phyloP scores from a whole-genome alignment of 1,284 basidiomycete species.

The Coniferiporia weirii region DNA sequence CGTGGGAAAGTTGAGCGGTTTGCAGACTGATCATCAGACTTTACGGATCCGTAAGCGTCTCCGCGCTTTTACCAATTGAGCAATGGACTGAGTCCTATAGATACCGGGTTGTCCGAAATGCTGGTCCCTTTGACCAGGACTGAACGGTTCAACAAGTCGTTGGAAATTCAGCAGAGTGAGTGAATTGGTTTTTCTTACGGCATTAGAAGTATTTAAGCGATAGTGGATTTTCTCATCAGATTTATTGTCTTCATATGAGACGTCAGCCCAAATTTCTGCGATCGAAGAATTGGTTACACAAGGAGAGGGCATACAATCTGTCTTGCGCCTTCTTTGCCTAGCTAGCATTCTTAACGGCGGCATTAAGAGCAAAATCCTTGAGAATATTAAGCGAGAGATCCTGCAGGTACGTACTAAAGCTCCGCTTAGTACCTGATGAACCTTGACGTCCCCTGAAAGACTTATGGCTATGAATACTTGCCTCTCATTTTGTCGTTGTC shows the following conservation, averaged over 20 bases:
- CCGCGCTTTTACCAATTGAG: conserved; percentile 2
- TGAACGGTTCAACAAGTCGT: conserved; percentile 86
- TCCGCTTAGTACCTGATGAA: conserved; percentile 8
- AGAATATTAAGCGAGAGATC: conserved; percentile 87
- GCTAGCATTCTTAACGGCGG: conserved; percentile 81
- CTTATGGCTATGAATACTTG: conserved; percentile 89
- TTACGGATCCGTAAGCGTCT: conserved; percentile 72
- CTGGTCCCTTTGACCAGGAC: conserved; percentile 80
- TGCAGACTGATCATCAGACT: conserved; percentile 89
- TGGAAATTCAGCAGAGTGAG: conserved; percentile 96
- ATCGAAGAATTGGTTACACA: conserved; percentile 88
- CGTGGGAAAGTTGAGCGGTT: conserved; percentile 87
- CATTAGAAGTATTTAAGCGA: conserved; percentile 8
- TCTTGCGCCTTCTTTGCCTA: conserved; percentile 81
- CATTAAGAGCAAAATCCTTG: conserved; percentile 82
- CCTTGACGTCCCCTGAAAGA: conserved; percentile 38
- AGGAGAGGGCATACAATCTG: conserved; percentile 71
- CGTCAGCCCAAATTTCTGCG: conserved; percentile 65
- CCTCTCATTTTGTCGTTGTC: conserved; percentile 81
- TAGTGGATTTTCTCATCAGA: conserved; percentile 43
- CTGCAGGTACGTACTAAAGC: conserved; percentile 58
- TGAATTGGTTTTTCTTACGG: not conserved
- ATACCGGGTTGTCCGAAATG: conserved; percentile 91
- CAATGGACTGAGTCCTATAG: conserved; percentile 36
- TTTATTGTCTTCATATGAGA: conserved; percentile 85